Base-by-base conservation (phyloP, 305 asterid species). In the Fraxinus dipetala region DNA sequence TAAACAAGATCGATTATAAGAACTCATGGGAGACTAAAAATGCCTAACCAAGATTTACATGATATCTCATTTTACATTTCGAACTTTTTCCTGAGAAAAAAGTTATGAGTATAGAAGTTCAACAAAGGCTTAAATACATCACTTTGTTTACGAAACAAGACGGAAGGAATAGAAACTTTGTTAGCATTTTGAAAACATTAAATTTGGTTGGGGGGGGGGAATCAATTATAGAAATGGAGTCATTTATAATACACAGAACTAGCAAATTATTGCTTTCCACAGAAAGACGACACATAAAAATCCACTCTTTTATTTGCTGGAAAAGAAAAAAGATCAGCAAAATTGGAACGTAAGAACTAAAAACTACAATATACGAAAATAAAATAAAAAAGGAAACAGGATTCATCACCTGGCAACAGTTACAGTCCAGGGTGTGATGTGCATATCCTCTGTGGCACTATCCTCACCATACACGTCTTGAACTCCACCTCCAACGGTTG, bases 321-420 rank as follows among this genome's bases (percentile, higher is more conserved):
- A 35, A 85, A 59, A 73, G 79, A 72, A 30, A 65, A 77, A 80
- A 20, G 69, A 72, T 45, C 65, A 28, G 34, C 77, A 75, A 82
- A 82, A 26, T 40, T 24, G 75, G 69, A 83, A 34, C 89, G 87
- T 85, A 76, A 86, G 38, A 73, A 87, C 72, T 73, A 73, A 81
- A 88, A 32, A 65, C 79, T 77, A 70, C 76, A 73, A 5, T 4
- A 56, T 78, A 72, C 45, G 38, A 36, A 78, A 48, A 5, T 2
- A 4, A 40, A 59, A 72, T 51, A 22, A 31, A 43, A 24, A 16
- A 59, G 65, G 56, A 72, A 81, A 59, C 73, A 77, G 30, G 84
- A 7, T 16, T 85, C 87, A 86, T 87, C 91, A 18, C 80, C 86
- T 14, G 89, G 5, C 89, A 88, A 75, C 81, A 34, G 81, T 54